phyloP scores from a whole-genome alignment of 768 basidiomycete species.

The Boletus insuetus region DNA sequence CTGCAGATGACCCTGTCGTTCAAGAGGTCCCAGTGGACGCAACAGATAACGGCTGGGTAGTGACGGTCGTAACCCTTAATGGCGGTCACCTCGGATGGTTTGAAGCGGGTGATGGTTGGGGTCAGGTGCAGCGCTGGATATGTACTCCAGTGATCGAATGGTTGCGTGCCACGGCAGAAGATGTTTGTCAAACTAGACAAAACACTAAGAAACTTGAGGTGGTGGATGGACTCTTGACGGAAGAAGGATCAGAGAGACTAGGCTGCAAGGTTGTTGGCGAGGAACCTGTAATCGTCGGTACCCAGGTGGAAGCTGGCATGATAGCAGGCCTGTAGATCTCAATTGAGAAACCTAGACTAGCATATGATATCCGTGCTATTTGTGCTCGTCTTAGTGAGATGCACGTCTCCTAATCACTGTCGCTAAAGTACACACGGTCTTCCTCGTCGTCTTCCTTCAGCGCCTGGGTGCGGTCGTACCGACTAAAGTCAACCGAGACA shows the following conservation, averaged over 20 bases:
- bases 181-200: constrained; percentile 39
- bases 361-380: constrained; percentile 4
- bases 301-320: constrained; percentile 51
- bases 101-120: constrained; percentile 41
- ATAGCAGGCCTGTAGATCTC: constrained; percentile 55
- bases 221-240: constrained; percentile 59
- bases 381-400: background rate
- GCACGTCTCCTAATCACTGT: constrained; percentile 65
- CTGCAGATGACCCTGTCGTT: constrained; percentile 77
- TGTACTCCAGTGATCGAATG: constrained; percentile 72
- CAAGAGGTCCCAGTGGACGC: constrained; percentile 57
- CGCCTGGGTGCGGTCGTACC: constrained; percentile 71
- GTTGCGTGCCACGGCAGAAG: constrained; percentile 57
- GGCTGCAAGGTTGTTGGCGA: constrained; percentile 59
- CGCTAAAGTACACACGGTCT: constrained; percentile 70
- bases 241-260: constrained; percentile 52
- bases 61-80: constrained; percentile 56
- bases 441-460: constrained; percentile 55
- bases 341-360: constrained; percentile 12
- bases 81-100: constrained; percentile 90
- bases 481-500: constrained; percentile 83
- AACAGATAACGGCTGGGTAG: constrained; percentile 50
- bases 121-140: constrained; percentile 53
- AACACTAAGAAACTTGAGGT: constrained; percentile 39
- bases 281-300: constrained; percentile 51